phyloP scores from a whole-genome alignment of 2,329 filamentous ascomycete species.

The Hypoxylon sp. region DNA sequence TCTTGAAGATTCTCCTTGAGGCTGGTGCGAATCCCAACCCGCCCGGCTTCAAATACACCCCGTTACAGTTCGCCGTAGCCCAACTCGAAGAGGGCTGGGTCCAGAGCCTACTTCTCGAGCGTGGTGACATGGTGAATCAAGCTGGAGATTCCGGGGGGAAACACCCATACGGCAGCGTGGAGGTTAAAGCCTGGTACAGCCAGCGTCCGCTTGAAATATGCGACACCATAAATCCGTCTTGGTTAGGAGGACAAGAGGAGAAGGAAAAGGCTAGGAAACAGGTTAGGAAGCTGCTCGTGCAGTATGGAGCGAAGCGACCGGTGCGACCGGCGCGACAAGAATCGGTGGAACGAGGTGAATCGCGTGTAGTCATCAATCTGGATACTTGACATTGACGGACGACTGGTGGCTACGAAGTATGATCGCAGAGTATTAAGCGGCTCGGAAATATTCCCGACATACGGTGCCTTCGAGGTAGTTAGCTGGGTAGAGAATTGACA shows the following conservation, averaged over 20 bases:
- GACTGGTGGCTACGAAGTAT: not conserved
- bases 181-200: conserved; percentile 16
- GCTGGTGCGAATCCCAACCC: conserved; percentile 40
- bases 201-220: conserved; percentile 37
- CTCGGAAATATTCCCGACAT: not conserved
- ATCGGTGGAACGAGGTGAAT: too few species aligned
- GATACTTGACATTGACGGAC: conserved; percentile 1
- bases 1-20: conserved; percentile 40
- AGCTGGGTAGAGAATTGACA: conserved; percentile 7
- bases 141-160: conserved; percentile 29
- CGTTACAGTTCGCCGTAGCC: conserved; percentile 38
- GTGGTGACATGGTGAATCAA: conserved; percentile 31
- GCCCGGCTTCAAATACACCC: conserved; percentile 32
- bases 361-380: conserved; percentile 8
- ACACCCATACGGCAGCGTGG: conserved; percentile 21
- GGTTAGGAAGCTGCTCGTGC: conserved; percentile 25
- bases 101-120: conserved; percentile 35
- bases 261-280: conserved; percentile 19
- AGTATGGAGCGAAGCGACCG: conserved; percentile 30
- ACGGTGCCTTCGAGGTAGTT: conserved; percentile 6
- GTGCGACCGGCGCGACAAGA: not conserved
- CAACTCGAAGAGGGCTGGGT: conserved; percentile 41
- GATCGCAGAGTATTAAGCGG: not conserved
- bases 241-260: conserved; percentile 22
- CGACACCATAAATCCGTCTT: conserved; percentile 7